Conservation (phyloP, 2,329 filamentous ascomycete species). For the Neonectria ditissima region DNA sequence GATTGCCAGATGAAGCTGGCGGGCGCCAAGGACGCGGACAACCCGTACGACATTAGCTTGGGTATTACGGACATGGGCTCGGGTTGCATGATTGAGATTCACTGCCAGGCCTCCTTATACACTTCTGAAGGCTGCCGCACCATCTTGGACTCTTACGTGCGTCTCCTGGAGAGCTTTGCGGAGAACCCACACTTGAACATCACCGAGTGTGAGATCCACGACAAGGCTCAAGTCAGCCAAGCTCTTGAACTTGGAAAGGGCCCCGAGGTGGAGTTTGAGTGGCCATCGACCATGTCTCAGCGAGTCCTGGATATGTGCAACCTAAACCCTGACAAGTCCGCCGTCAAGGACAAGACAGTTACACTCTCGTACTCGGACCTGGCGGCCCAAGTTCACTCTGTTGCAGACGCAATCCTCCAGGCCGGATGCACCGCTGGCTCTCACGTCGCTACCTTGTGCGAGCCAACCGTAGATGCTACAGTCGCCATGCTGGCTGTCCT, state of each 20-base stretch:
- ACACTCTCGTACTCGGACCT: conserved; percentile 4
- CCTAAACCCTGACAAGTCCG: conserved; percentile 12
- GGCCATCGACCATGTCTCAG: conserved; percentile 23
- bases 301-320: conserved; percentile 13
- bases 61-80: conserved; percentile 27
- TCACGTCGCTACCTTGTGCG: conserved; percentile 50
- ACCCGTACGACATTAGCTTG: conserved; percentile 35
- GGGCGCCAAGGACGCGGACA: conserved; percentile 38
- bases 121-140: conserved; percentile 11
- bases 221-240: not conserved
- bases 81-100: conserved; percentile 21
- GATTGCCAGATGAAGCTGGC: conserved; percentile 34
- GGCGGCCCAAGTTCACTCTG: not conserved
- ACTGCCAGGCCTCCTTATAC: conserved; percentile 23
- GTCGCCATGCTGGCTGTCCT: conserved; percentile 56
- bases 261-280: conserved; percentile 8
- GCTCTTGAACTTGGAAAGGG: conserved; percentile 24
- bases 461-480: conserved; percentile 51
- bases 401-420: not conserved
- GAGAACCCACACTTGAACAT: conserved; percentile 7
- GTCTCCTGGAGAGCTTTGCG: conserved; percentile 22
- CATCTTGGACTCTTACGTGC: conserved; percentile 23
- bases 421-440: conserved; percentile 17
- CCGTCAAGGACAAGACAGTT: conserved; percentile 19
- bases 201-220: conserved; percentile 1